phyloP scores from a whole-genome alignment of 768 basidiomycete species.

The Piloderma croceum region DNA sequence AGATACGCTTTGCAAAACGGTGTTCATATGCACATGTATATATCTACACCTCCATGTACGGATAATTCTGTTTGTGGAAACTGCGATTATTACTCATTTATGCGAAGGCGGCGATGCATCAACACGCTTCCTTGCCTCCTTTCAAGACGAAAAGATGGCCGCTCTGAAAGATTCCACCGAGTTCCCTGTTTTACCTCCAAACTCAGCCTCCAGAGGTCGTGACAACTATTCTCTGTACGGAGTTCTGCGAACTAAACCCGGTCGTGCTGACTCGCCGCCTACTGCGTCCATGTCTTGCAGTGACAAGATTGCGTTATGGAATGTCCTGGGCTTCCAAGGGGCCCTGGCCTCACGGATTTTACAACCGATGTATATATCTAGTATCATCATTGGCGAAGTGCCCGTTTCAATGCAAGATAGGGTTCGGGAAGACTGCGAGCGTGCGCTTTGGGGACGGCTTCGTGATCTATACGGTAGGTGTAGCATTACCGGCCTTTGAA shows the following conservation, averaged over 20 bases:
- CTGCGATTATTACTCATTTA: neutral
- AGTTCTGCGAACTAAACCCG: conserved; percentile 89
- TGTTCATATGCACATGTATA: conserved; percentile 61
- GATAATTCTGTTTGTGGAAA: neutral
- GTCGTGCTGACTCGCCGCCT: conserved; percentile 80
- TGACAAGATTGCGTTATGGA: conserved; percentile 91
- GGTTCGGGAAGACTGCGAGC: conserved; percentile 57
- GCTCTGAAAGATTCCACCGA: conserved; percentile 50
- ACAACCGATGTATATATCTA: conserved; percentile 57
- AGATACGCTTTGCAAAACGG: conserved; percentile 42
- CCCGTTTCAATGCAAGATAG: conserved; percentile 29
- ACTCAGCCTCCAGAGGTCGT: conserved; percentile 61
- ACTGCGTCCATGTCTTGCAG: conserved; percentile 89
- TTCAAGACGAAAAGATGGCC: conserved; percentile 74
- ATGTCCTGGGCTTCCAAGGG: conserved; percentile 79
- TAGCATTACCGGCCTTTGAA: neutral
- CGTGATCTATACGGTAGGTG: conserved; percentile 36
- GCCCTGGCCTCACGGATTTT: conserved; percentile 57
- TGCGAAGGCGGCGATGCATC: conserved; percentile 83
- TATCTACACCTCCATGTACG: conserved; percentile 64
- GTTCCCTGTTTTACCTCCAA: conserved; percentile 28
- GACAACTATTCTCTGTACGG: conserved; percentile 72
- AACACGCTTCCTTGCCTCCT: conserved; percentile 64
- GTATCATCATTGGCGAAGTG: conserved; percentile 73
- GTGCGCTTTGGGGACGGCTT: conserved; percentile 63